These are phyloP conservation scores for Tetracladium setigerum DNA, from an alignment of 495 filamentous ascomycete species.

Conservation along the genomic window DNA sequence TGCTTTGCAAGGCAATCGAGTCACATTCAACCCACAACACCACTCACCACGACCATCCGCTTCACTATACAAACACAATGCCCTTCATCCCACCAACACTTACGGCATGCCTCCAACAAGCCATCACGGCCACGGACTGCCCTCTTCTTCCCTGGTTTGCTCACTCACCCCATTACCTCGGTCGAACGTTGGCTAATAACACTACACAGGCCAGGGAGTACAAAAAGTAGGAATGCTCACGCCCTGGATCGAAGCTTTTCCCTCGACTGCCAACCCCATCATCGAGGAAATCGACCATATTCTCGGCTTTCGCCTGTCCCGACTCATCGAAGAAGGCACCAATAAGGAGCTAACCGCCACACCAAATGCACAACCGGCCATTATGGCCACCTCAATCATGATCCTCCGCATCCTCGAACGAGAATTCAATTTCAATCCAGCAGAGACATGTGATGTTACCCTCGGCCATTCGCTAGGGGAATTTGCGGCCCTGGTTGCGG, in stretches of 20 bases:
- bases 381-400: slow-evolving; percentile 87
- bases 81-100: neutral
- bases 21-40: no score
- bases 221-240: slow-evolving; percentile 88
- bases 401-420: slow-evolving; percentile 84
- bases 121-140: slow-evolving; percentile 53
- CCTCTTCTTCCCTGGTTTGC: slow-evolving; percentile 76
- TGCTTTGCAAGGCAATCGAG: no score
- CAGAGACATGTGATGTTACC: slow-evolving; percentile 65
- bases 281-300: slow-evolving; percentile 78
- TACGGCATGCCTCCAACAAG: slow-evolving; percentile 18
- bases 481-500: slow-evolving; percentile 83
- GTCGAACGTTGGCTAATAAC: neutral
- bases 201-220: slow-evolving; percentile 78
- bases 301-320: slow-evolving; percentile 60
- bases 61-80: neutral
- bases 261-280: slow-evolving; percentile 58
- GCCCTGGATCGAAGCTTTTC: slow-evolving; percentile 79
- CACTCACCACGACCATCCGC: neutral
- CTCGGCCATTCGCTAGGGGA: slow-evolving; percentile 95
- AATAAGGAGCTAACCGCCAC: slow-evolving; percentile 69
- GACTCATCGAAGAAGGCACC: slow-evolving; percentile 75
- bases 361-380: slow-evolving; percentile 86
- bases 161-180: neutral
- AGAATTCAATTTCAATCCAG: slow-evolving; percentile 69